Evolutionary conservation across 352 stramenopile species (phyloP).

Genomic region (Phytophthora brassicae): DNA sequence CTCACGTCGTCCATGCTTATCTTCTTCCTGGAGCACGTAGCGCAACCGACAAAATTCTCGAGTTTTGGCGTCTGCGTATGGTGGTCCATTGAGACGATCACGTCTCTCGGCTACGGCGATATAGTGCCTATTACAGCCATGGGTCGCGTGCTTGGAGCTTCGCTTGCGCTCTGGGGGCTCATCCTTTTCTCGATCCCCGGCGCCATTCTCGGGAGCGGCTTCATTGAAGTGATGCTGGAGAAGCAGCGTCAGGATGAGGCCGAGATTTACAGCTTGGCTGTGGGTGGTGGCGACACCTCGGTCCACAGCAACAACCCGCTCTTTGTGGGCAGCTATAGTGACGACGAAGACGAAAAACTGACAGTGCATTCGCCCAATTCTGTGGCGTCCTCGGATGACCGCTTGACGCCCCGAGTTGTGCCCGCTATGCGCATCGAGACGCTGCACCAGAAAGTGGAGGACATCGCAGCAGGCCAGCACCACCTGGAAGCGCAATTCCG

Average conservation of each 20-base stretch:
- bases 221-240: constrained; percentile 73
- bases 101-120: constrained; percentile 67
- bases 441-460: constrained; percentile 40
- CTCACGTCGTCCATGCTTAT: constrained; percentile 64
- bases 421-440: constrained; percentile 28
- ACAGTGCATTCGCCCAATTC: constrained; percentile 15
- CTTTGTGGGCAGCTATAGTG: constrained; percentile 26
- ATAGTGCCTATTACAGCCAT: constrained; percentile 49
- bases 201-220: constrained; percentile 56
- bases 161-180: constrained; percentile 56
- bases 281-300: constrained; percentile 17
- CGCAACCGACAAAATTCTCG: constrained; percentile 51
- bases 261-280: constrained; percentile 37
- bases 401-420: constrained; percentile 27
- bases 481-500: constrained; percentile 38
- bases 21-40: constrained; percentile 61
- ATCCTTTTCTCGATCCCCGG: constrained; percentile 69
- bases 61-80: constrained; percentile 53
- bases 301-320: constrained; percentile 18
- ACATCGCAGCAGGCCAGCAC: constrained; percentile 35
- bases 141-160: constrained; percentile 42
- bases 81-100: constrained; percentile 71
- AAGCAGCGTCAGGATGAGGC: constrained; percentile 53
- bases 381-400: constrained; percentile 4
- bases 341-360: constrained; percentile 11